Evolutionary conservation across 2,329 filamentous ascomycete species (phyloP), one percentile per base, ranked within the genome.

Genomic region (Penicillium sp.): DNA sequence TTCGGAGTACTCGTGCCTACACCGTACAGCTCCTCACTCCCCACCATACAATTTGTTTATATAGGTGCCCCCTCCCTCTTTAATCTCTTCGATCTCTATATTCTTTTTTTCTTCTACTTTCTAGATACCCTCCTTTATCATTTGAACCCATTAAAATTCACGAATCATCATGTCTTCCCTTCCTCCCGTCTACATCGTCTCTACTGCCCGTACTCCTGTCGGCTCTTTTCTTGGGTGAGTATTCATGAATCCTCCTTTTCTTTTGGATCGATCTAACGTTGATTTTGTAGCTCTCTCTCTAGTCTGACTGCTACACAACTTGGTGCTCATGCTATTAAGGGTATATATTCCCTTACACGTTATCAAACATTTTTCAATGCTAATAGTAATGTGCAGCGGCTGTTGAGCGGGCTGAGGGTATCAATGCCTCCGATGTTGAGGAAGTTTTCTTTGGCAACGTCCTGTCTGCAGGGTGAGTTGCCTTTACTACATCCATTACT

Each of bases 391-490:
- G 50, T 56, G 42, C 63, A 84, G 82, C 84, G 70, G 93, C 93
- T 58, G 84, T 99, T 63, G 88, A 91, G 78, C 88, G 91, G 69
- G 90, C 89, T 43, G 87, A 94, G 52, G 84, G 88, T 69, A 85
- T 99, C 78, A 92, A 95, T 79, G 83, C 91, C 51, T 85, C 91
- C 68, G 85, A 96, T 73, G 90, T 99, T 55, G 86, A 99, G 73
- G 94, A 99, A 76, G 91, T 99, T 71, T 95, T 94, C 81, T 95
- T 97, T 72, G 94, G 94, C 76, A 99, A 99, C 81, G 94, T 99
- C 64, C 84, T 99, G 68, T 96, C 92, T 56, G 94, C 93, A 74
- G 92, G 93, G 92, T 96, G 83, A 67, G 81, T 70, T 35, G 14
- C 35, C 60, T 48, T 38, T 51, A 16, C 16, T 29, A 44, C 44